Percentiles rank a stretch among this genome's conserved stretches.
Conservation (phyloP, 2,329 filamentous ascomycete species). For the Metarhizium sp. region DNA sequence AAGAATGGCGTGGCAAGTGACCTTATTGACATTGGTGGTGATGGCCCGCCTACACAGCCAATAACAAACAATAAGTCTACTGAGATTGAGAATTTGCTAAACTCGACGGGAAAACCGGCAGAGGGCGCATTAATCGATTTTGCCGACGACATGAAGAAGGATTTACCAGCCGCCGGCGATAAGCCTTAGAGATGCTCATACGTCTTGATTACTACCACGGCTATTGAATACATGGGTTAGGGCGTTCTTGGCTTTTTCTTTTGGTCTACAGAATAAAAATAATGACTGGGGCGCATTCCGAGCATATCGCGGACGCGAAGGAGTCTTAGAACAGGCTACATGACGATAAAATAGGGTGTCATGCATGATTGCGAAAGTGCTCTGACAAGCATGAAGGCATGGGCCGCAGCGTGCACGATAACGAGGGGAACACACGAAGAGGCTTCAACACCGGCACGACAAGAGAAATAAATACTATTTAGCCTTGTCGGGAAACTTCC, state of each 20-base stretch:
- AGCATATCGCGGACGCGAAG: not conserved
- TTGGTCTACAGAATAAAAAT: not conserved
- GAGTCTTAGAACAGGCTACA: not conserved
- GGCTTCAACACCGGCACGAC: constrained; percentile 7
- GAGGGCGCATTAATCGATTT: constrained; percentile 48
- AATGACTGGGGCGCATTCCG: not conserved
- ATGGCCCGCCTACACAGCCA: constrained; percentile 1
- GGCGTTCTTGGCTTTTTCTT: constrained; percentile 3
- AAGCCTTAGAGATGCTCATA: not conserved
- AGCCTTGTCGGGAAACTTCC: constrained; percentile 1
- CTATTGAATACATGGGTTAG: not conserved
- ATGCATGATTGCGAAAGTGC: not conserved
- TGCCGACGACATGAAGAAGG: constrained; percentile 41
- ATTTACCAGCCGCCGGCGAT: constrained; percentile 26
- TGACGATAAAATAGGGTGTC: not conserved
- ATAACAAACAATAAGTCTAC: constrained; percentile 11
- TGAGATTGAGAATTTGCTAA: constrained; percentile 35
- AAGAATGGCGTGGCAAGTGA: constrained; percentile 20
- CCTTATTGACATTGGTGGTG: constrained; percentile 49
- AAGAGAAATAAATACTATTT: not conserved
- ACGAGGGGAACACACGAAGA: not conserved
- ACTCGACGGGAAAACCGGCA: constrained; percentile 36
- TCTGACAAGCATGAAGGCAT: not conserved
- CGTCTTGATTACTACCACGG: not conserved
- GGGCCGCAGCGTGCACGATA: not conserved